Conservation (phyloP, 768 basidiomycete species). For the Boletus sp. region DNA sequence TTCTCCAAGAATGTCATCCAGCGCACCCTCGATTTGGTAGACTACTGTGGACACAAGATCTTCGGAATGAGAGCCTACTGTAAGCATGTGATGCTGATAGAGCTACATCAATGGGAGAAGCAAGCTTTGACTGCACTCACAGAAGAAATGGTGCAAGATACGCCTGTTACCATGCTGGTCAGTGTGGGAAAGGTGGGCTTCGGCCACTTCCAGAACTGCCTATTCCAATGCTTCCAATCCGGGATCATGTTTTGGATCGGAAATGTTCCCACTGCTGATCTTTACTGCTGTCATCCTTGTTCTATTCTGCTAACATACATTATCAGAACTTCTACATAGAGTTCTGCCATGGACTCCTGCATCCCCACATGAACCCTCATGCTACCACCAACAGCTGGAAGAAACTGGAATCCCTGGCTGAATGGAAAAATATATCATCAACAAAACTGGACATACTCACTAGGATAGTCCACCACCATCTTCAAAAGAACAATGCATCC, state of each 20-base stretch:
- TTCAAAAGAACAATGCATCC: background rate
- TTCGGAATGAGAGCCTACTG: background rate
- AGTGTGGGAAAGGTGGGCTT: background rate
- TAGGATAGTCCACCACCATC: background rate
- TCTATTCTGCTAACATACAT: too few species aligned
- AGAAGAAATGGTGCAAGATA: constrained; percentile 16
- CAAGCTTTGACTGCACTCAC: background rate
- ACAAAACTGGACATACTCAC: background rate
- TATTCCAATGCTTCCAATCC: too few species aligned
- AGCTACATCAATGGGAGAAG: constrained; percentile 6
- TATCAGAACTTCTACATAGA: constrained; percentile 2
- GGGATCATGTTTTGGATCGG: too few species aligned
- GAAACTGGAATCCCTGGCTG: background rate
- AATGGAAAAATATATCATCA: background rate
- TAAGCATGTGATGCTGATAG: background rate
- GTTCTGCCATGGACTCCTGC: background rate
- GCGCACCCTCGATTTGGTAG: background rate
- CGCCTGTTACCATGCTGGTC: background rate
- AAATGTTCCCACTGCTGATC: too few species aligned
- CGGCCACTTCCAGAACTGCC: too few species aligned
- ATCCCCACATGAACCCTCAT: constrained; percentile 1
- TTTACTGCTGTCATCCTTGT: too few species aligned
- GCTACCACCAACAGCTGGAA: background rate
- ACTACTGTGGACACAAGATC: background rate
- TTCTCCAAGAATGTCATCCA: constrained; percentile 2